phyloP scores from a whole-genome alignment of 2,329 filamentous ascomycete genomes.

The Ophiostoma sp. region DNA sequence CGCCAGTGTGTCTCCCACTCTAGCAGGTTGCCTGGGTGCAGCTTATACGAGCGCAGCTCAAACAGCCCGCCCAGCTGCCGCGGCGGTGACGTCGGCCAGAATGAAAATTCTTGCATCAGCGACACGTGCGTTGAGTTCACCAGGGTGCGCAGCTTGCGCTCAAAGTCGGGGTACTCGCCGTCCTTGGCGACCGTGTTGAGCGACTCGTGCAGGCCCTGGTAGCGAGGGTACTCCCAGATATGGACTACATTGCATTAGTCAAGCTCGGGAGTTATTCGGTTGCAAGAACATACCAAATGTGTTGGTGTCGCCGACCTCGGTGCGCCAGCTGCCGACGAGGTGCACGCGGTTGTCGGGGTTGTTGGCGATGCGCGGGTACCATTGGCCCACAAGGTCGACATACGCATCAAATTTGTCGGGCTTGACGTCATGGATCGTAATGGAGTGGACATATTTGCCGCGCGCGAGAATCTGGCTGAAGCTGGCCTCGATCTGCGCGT shows the following conservation, averaged over 20 bases:
- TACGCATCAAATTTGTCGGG: slow-evolving; percentile 96
- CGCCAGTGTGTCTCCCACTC: slow-evolving; percentile 99
- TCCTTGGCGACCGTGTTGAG: slow-evolving; percentile 77
- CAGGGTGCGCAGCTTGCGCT: slow-evolving; percentile 71
- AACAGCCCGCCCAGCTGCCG: slow-evolving; percentile 88
- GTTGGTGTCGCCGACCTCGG: slow-evolving; percentile 93
- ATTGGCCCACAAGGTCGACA: slow-evolving; percentile 76
- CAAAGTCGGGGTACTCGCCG: slow-evolving; percentile 77
- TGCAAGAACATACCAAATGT: slow-evolving; percentile 67
- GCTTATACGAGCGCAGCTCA: slow-evolving; percentile 91
- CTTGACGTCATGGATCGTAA: slow-evolving; percentile 93
- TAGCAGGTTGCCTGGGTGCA: slow-evolving; percentile 89
- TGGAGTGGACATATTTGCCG: slow-evolving; percentile 97
- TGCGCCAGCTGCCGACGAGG: slow-evolving; percentile 95
- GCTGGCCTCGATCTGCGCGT: slow-evolving; percentile 90
- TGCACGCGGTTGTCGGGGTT: slow-evolving; percentile 88
- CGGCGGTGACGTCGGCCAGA: slow-evolving; percentile 94
- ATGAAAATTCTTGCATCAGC: slow-evolving; percentile 98
- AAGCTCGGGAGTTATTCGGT: not conserved
- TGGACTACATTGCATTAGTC: slow-evolving; percentile 60
- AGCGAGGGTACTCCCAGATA: slow-evolving; percentile 99
- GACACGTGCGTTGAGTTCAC: slow-evolving; percentile 81
- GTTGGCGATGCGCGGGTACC: slow-evolving; percentile 86
- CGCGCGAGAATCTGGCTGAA: slow-evolving; percentile 92
- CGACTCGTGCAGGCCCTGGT: slow-evolving; percentile 90